Evolutionary conservation across 2,329 filamentous ascomycete species (phyloP), one percentile per base, ranked within the genome.

Genomic region (Aspergillus uvarum): DNA sequence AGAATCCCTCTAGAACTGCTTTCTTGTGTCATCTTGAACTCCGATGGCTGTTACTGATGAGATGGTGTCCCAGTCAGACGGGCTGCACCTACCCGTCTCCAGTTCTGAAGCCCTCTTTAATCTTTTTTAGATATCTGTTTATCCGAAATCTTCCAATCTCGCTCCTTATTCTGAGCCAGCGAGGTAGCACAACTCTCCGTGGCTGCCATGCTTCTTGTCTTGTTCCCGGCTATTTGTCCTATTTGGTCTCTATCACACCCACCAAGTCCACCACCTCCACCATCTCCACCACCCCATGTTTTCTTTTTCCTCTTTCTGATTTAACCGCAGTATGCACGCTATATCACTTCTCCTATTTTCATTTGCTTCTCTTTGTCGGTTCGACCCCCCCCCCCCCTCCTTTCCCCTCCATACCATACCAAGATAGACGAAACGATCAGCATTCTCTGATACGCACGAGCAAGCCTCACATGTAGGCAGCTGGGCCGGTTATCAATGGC

Each of bases 171-270:
- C 35, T 65, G 66, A 58, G 62, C 58, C 31, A 52, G 19, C 66
- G 65, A 60, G 63, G 65, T 69, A 32, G 60, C 64, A 68, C 67
- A 63, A 57, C 63, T 63, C 63, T 59, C 59, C 62, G 70, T 73
- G 70, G 72, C 68, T 68, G 70, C 71, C 72, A 74, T 74, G 70
- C 68, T 65, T 56, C 64, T 64, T 57, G 62, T 59, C 51, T 68
- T 70, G 67, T 71, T 68, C 67, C 68, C 66, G 67, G 62, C 56
- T 54, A 56, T 54, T 54, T 60, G 54, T 54, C 38, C 42, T 48
- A 42, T 58, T 38, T 53, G 50, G 24, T 48, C 35, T 52, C 32
- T 21, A 51, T 38, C 21, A 42, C 49, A 49, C 32, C 51, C 29
- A 53, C 47, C 26, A 29, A 16, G 44, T 26, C 51, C 29, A 53